Evolutionary conservation across 306 rosid species (phyloP), one percentile per base, ranked within the genome.

Genomic region (Delonix regia): DNA sequence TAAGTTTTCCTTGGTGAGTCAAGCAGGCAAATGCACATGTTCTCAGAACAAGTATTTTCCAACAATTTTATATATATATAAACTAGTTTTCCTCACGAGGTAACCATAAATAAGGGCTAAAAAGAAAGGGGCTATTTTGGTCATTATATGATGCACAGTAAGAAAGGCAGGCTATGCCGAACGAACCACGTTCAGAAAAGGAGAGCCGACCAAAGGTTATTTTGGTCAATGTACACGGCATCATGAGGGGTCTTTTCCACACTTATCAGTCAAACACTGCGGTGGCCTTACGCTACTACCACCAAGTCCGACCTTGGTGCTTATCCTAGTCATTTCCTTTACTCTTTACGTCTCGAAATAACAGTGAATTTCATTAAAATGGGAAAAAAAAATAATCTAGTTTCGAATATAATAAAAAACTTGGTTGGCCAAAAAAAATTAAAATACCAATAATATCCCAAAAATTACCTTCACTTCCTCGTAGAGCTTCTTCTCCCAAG

Each of bases 401-500:
- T 63, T 68, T 3, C 3, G 4, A 61, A 60, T 56, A n/a, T n/a
- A 2, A 34, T 9, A 2, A 56, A 11, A 57, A 60, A 4, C 4
- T 34, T 34, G 2, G 4, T 6, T 34, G 6, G 27, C 70, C 79
- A 38, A 33, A 53, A 25, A 39, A 41, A 21, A 0, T 19, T 3
- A 66, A 41, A 39, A 41, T 7, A n/a, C 49, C 18, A 41, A 41
- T 9, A 79, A 2, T 9, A 24, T 48, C 25, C 42, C 15, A 59
- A 8, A 44, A 75, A 65, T 51, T 82, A 96, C 99, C 99, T 96
- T 96, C 53, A 96, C 93, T 75, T 96, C 99, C 73, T 80, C 84
- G 22, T 90, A 93, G 51, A 96, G 98, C 91, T 96, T 96, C 93
- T 96, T 96, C 89, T 96, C 99, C 99, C 99, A 96, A 22, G 99